Evolutionary conservation across 2,329 filamentous ascomycete species (phyloP).

Genomic region (Purpureocillium takamizusanense): DNA sequence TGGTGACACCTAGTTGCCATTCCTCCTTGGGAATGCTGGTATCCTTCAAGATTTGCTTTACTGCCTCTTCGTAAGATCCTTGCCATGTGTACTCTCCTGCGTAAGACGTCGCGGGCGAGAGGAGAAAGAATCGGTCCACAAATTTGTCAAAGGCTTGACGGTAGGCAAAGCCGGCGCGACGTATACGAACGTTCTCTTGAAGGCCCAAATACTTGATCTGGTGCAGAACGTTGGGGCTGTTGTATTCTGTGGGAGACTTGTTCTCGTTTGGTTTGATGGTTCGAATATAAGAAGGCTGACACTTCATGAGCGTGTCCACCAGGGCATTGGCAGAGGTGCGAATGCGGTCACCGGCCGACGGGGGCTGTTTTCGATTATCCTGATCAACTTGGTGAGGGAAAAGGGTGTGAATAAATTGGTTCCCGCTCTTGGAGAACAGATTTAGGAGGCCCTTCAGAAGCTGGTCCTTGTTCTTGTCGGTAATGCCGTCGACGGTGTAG

Average conservation of each 20-base stretch:
- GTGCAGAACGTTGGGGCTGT: conserved; percentile 84
- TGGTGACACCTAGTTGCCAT: conserved; percentile 93
- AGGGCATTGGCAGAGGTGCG: conserved; percentile 89
- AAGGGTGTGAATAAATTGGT: conserved; percentile 75
- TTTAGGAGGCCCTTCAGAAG: conserved; percentile 88
- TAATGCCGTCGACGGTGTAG: conserved; percentile 93
- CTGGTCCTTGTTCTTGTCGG: conserved; percentile 99
- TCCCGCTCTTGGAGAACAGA: conserved; percentile 74
- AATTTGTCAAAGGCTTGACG: conserved; percentile 98
- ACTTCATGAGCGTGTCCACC: conserved; percentile 93
- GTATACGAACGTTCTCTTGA: conserved; percentile 98
- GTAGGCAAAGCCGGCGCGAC: conserved; percentile 91
- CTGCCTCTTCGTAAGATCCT: conserved; percentile 77
- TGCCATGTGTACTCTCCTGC: conserved; percentile 96
- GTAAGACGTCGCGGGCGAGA: conserved; percentile 91
- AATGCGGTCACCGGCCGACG: conserved; percentile 93
- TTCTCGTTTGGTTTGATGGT: conserved; percentile 99
- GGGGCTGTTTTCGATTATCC: conserved; percentile 88
- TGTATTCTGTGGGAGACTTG: conserved; percentile 91
- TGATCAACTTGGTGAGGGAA: conserved; percentile 93
- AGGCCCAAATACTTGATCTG: conserved; percentile 98
- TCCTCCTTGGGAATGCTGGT: conserved; percentile 92
- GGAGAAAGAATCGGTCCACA: conserved; percentile 89
- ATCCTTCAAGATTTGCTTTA: conserved; percentile 89
- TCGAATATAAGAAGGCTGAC: conserved; percentile 92